Conservation (phyloP, 192 early-diverging fungal species). For the Coemansia sp. region DNA sequence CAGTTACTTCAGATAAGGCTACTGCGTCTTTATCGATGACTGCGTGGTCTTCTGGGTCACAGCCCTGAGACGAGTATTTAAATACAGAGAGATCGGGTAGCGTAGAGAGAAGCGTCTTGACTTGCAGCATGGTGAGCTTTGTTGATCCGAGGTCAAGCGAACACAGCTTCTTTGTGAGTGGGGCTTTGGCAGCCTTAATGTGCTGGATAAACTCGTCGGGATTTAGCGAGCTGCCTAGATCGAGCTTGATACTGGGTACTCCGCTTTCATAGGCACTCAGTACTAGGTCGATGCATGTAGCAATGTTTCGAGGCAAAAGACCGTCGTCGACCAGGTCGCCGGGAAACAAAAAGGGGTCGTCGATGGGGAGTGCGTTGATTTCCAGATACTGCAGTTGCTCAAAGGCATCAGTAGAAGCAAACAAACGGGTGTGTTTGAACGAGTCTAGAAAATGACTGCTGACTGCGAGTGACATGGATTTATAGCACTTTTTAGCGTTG, state of each 20-base stretch:
- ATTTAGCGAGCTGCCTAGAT: neutral
- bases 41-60: neutral
- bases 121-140: neutral
- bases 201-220: neutral
- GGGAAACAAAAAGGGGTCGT: slow-evolving; percentile 2
- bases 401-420: neutral
- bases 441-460: slow-evolving; percentile 5
- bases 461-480: slow-evolving; percentile 5
- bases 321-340: neutral
- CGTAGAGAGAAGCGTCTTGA: neutral
- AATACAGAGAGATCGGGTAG: neutral
- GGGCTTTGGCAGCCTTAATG: neutral
- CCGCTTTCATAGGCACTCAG: neutral
- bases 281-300: neutral
- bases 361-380: neutral
- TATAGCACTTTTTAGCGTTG: neutral
- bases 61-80: neutral
- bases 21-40: neutral
- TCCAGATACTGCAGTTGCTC: neutral
- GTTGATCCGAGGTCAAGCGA: slow-evolving; percentile 2
- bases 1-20: neutral
- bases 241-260: neutral
- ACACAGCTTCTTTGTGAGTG: neutral
- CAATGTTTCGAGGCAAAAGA: neutral
- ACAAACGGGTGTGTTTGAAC: neutral